Conservation (phyloP, 73 alveolate genomes). For the Durusdinium trenchii region DNA sequence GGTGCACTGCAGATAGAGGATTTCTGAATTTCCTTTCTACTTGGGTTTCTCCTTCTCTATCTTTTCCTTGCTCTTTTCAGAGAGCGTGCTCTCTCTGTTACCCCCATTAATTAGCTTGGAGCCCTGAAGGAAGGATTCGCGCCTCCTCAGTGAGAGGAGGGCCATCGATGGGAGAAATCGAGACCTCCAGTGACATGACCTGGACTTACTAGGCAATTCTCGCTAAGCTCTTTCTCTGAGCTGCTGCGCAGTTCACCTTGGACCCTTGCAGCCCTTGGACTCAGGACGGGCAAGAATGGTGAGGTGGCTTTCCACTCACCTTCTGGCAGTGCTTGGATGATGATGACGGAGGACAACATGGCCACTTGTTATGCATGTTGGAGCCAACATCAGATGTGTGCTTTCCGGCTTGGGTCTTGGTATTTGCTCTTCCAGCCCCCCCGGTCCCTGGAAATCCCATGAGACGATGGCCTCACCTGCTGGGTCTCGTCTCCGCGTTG, state of each 20-base stretch:
- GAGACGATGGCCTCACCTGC: background rate
- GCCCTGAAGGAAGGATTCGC: no score
- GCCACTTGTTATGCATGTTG: background rate
- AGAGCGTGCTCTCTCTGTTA: no score
- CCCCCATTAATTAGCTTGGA: no score
- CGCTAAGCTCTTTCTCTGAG: background rate
- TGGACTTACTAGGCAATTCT: background rate
- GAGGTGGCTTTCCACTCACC: constrained; percentile 61
- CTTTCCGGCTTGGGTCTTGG: no score
- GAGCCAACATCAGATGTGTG: no score
- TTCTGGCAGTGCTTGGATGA: background rate
- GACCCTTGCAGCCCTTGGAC: background rate
- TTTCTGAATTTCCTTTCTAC: no score
- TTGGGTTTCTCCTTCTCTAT: no score
- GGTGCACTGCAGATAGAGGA: no score
- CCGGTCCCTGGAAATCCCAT: background rate
- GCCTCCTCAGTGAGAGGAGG: no score
- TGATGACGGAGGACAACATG: background rate
- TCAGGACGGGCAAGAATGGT: constrained; percentile 16
- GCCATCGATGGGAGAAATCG: no score
- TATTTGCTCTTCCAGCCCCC: background rate
- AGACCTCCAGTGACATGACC: no score
- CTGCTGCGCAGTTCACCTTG: background rate
- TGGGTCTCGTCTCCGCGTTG: background rate
- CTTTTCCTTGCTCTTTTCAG: no score